These are phyloP conservation scores for Plasmodium yoelii DNA, from an alignment of 169 alveolate genomes.

Conservation along the genomic window DNA sequence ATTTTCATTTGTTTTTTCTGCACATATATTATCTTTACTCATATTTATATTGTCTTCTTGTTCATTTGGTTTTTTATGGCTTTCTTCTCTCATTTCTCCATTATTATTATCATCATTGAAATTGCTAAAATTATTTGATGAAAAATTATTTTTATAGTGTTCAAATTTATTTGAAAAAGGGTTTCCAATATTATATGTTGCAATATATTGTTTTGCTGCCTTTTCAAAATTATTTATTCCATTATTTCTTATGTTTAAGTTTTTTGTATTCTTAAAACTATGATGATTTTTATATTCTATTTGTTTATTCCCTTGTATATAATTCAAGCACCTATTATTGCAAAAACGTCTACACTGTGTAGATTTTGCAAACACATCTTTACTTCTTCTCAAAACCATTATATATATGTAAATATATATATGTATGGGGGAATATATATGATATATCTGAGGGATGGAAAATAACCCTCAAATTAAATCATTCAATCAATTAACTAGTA, in stretches of 20 bases:
- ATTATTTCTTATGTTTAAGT: not conserved
- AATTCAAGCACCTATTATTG: conserved; percentile 59
- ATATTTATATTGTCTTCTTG: not conserved
- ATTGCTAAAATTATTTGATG: no score
- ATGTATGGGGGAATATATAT: not conserved
- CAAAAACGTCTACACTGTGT: conserved; percentile 28
- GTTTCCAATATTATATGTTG: no score
- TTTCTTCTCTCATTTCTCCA: no score
- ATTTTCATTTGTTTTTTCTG: not conserved
- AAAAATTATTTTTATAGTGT: no score
- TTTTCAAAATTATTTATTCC: no score
- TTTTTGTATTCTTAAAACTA: not conserved
- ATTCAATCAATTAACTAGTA: no score
- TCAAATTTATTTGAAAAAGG: no score
- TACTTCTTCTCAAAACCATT: conserved; percentile 52
- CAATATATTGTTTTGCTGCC: no score
- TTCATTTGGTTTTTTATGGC: not conserved
- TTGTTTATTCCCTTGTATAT: conserved; percentile 29
- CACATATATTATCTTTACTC: not conserved
- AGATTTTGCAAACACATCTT: conserved; percentile 4
- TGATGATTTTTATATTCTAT: conserved; percentile 3
- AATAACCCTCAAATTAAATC: not conserved
- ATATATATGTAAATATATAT: not conserved
- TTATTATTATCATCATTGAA: no score
- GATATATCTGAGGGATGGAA: not conserved